phyloP scores from a whole-genome alignment of 305 asterid genomes.

The Solanum chacoense region DNA sequence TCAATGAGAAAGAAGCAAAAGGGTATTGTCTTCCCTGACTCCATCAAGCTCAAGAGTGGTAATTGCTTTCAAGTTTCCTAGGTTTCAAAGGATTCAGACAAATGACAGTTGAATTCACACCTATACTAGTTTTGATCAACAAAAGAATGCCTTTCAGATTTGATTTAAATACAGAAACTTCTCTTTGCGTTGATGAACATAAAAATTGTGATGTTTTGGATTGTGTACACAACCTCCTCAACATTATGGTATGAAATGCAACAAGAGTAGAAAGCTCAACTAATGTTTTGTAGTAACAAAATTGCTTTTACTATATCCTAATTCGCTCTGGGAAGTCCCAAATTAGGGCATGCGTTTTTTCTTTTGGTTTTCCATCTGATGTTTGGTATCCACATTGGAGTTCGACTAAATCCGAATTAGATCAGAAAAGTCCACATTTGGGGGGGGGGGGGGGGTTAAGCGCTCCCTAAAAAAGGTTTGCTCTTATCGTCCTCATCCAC shows the following conservation, averaged over 20 bases:
- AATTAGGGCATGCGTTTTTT: background rate
- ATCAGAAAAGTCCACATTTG: no score
- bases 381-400: background rate
- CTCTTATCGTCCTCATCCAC: no score
- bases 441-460: accelerated
- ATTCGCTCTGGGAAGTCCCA: no score
- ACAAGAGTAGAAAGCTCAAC: background rate
- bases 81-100: background rate
- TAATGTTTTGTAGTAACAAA: background rate
- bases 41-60: background rate
- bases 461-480: no score
- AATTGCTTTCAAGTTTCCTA: background rate
- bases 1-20: background rate
- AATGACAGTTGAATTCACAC: background rate
- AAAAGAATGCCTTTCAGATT: background rate
- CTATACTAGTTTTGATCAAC: background rate
- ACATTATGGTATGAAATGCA: background rate
- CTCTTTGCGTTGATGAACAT: background rate
- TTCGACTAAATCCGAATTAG: no score
- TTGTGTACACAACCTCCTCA: background rate
- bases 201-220: background rate
- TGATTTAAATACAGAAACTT: background rate
- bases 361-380: no score
- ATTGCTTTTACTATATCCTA: background rate
- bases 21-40: background rate